Percentiles rank a stretch among this genome's conserved stretches.
Conservation (phyloP, 202 grass and related monocot genomes). For the Bolboschoenoplectus hybrid region DNA sequence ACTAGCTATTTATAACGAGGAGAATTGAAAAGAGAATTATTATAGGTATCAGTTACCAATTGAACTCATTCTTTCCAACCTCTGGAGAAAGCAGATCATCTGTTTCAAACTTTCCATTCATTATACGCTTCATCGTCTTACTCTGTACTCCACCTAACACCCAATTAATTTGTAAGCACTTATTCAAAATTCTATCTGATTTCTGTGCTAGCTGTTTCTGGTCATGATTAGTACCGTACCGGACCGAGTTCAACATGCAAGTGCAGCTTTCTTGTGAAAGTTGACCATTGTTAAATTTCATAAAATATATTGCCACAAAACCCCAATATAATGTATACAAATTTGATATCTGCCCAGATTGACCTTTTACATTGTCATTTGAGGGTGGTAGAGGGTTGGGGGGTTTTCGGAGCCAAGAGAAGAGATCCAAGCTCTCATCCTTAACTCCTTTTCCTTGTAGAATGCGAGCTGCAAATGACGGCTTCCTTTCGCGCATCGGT, state of each 20-base stretch:
- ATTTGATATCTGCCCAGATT: slow-evolving; percentile 8
- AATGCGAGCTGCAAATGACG: slow-evolving; percentile 13
- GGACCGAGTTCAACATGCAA: not conserved
- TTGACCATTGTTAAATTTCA: not conserved
- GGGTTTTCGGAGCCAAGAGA: slow-evolving; percentile 34
- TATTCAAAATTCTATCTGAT: not conserved
- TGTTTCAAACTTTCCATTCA: slow-evolving; percentile 8
- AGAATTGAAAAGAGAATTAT: not conserved
- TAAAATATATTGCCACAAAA: not conserved
- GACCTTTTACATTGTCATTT: slow-evolving; percentile 22
- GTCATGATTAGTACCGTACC: slow-evolving; percentile 28
- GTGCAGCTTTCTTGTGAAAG: not conserved
- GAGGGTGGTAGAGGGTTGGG: not conserved
- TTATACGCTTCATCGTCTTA: not conserved
- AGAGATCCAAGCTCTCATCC: slow-evolving; percentile 39
- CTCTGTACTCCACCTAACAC: slow-evolving; percentile 32
- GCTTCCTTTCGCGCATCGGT: slow-evolving; percentile 23
- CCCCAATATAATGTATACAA: not conserved
- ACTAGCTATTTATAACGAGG: not conserved
- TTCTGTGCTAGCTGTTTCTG: not conserved
- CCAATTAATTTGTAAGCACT: slow-evolving; percentile 30
- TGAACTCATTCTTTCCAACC: slow-evolving; percentile 32
- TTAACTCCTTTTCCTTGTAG: slow-evolving; percentile 37
- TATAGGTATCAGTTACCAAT: slow-evolving; percentile 31
- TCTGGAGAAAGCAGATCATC: slow-evolving; percentile 36